A percentile compares a stretch with the other conserved stretches of the same genome.
Conservation (phyloP, 2,329 filamentous ascomycete species). For the Monosporascus sp. region DNA sequence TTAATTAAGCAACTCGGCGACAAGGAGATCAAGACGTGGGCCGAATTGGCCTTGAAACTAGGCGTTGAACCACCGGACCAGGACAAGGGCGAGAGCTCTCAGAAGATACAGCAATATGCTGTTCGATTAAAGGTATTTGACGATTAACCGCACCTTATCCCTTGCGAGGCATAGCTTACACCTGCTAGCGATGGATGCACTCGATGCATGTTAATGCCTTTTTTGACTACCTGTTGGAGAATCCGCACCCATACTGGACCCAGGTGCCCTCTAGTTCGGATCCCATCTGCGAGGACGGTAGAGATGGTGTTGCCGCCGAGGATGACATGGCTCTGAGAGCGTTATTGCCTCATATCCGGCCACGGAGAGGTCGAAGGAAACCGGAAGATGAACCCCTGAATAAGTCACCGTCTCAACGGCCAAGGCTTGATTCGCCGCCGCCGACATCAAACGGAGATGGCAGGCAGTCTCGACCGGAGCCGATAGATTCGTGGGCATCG, state of each 20-base stretch:
- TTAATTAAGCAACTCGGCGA: constrained; percentile 72
- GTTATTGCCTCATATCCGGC: constrained; percentile 70
- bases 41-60: constrained; percentile 77
- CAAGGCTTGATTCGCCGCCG: constrained; percentile 46
- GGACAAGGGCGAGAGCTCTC: constrained; percentile 80
- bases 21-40: constrained; percentile 90
- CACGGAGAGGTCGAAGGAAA: constrained; percentile 56
- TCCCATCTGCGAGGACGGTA: constrained; percentile 57
- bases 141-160: not conserved
- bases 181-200: constrained; percentile 76
- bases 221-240: constrained; percentile 81
- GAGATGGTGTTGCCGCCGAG: constrained; percentile 78
- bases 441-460: constrained; percentile 26
- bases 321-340: constrained; percentile 86
- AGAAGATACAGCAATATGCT: constrained; percentile 93
- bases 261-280: constrained; percentile 63
- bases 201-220: constrained; percentile 94
- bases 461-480: constrained; percentile 44
- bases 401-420: constrained; percentile 52
- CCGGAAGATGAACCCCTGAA: constrained; percentile 54
- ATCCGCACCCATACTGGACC: constrained; percentile 73
- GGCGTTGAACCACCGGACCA: constrained; percentile 80
- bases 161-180: constrained; percentile 28
- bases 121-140: constrained; percentile 73
- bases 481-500: constrained; percentile 45